phyloP scores from a whole-genome alignment of 306 rosid genomes.

The Inga laurina region DNA sequence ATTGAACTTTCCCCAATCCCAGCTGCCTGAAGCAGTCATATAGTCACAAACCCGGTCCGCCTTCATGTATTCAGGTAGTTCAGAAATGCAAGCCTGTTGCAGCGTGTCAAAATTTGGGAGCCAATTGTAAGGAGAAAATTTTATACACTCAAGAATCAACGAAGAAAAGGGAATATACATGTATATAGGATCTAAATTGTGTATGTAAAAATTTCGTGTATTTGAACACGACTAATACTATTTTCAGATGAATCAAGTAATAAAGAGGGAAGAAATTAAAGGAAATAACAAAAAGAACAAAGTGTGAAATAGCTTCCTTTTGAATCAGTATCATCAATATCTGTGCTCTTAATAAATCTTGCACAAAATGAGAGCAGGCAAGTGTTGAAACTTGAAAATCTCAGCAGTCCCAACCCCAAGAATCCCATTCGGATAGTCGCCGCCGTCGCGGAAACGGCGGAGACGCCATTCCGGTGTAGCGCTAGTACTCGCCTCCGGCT shows the following conservation, averaged over 20 bases:
- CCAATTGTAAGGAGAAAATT: no score
- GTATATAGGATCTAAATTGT: neutral
- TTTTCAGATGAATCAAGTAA: neutral
- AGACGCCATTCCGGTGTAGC: neutral
- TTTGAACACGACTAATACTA: no score
- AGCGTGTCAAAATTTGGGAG: no score
- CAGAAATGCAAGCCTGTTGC: no score
- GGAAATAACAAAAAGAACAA: neutral
- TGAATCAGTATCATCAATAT: neutral
- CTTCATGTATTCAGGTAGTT: no score
- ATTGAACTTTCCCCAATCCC: no score
- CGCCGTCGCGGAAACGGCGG: neutral
- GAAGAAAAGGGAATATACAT: no score
- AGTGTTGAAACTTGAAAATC: constrained; percentile 5
- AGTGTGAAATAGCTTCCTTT: neutral
- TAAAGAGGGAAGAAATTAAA: neutral
- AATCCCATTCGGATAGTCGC: neutral
- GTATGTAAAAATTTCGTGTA: no score
- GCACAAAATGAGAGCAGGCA: neutral
- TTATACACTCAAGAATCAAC: no score
- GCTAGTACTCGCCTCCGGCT: constrained; percentile 21
- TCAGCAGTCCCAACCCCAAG: neutral
- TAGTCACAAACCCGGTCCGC: no score
- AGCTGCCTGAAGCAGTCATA: no score
- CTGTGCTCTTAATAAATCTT: neutral